Conservation (phyloP, 768 basidiomycete species). For the Piloderma croceum region DNA sequence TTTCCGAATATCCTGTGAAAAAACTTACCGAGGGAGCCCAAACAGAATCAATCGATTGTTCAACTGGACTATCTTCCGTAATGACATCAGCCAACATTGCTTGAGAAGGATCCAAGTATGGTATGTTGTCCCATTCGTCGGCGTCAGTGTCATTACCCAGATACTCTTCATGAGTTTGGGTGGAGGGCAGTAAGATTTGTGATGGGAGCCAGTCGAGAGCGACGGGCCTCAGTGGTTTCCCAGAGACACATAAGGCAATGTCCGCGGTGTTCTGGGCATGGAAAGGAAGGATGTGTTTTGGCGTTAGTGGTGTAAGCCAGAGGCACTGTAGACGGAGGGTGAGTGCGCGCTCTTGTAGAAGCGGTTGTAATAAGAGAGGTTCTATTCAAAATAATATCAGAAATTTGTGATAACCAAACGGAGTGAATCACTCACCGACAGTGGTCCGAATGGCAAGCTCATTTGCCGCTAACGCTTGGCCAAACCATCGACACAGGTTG, state of each 20-base stretch:
- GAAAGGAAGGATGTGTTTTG: constrained; percentile 1
- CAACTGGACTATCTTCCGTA: neutral
- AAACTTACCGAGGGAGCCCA: neutral
- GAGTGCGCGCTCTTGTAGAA: constrained; percentile 5
- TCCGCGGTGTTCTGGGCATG: constrained; percentile 9
- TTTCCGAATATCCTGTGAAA: neutral
- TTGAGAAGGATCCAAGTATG: too few relatives aligned
- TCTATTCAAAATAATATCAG: constrained; percentile 1
- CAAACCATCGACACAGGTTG: constrained; percentile 33
- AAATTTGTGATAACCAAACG: neutral
- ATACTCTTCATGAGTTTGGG: constrained; percentile 3
- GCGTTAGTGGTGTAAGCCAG: constrained; percentile 17
- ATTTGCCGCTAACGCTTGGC: constrained; percentile 21
- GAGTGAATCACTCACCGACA: constrained; percentile 8
- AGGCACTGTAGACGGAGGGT: constrained; percentile 11
- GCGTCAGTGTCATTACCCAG: constrained; percentile 3
- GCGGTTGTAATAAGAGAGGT: neutral
- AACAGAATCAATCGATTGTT: neutral
- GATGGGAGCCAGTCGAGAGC: constrained; percentile 3
- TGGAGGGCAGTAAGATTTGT: neutral
- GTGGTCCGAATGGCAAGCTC: constrained; percentile 12
- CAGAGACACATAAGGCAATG: constrained; percentile 1
- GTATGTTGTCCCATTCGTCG: too few relatives aligned
- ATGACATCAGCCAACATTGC: too few relatives aligned
- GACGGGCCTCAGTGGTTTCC: neutral